Base-by-base conservation (phyloP, 352 stramenopile species). In the Globisporangium cylindrosporum region DNA sequence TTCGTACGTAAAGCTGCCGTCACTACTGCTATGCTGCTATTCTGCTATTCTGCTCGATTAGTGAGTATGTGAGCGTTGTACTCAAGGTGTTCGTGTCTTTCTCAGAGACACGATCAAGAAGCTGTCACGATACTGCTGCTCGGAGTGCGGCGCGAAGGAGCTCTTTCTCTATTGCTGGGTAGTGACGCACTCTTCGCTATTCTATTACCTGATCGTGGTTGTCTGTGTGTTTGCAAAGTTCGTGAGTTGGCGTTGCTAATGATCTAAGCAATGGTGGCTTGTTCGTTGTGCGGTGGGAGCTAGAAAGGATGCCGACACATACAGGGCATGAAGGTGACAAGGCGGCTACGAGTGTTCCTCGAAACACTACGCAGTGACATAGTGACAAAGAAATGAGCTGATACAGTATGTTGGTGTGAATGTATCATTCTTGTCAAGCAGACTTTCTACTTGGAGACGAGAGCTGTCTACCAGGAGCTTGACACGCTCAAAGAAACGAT, bases 301-400 rank as follows among this genome's bases (percentile, higher is more conserved):
- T 61, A 90, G 82, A 92, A 90, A 89, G 79, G 80, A 84, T 90
- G 82, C 20, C 79, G 81, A 7, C 78, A 90, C 36, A 75, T 92
- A 43, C 80, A 92, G 51, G 85, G 81, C 46, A 77, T 92, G 66
- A 88, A 92, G 75, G 79, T 86, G n/a, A 41, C 14, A 14, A 10
- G 29, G 29, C 29, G 29, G 1, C 29, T 32, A 32, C 4, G 29
- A 32, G 29, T 32, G 29, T 32, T 32, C 4, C 8, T 32, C 4
- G 29, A 32, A 29, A 4, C 29, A 32, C 29, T 32, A 7, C 29
- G 29, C 29, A 32, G 29, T 32, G 29, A 32, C 4, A 32, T 32
- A 32, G 4, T 32, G 29, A 32, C 29, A 32, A 32, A 32, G 29
- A 4, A 32, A 32, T 32, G 29, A 32, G 29, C 4, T 32, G 29